Conservation (phyloP, 768 basidiomycete species). For the Punctularia strigosozonata region DNA sequence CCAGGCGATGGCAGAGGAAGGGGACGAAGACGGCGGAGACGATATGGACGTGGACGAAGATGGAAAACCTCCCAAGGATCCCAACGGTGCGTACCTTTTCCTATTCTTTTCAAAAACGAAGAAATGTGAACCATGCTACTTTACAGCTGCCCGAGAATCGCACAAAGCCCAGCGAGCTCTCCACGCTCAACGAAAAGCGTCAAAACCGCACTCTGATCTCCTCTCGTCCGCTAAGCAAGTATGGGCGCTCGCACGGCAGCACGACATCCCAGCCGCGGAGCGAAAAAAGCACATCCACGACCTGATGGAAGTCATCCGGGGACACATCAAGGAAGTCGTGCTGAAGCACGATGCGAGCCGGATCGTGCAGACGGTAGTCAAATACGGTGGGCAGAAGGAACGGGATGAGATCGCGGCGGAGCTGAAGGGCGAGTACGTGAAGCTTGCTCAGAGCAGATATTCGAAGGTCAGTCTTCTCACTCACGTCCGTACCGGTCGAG, state of each 20-base stretch:
- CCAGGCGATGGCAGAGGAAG: slow-evolving; percentile 21
- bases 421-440: slow-evolving; percentile 68
- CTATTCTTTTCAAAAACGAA: slow-evolving; percentile 2
- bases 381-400: slow-evolving; percentile 64
- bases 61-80: slow-evolving; percentile 28
- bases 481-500: background rate
- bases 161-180: slow-evolving; percentile 62
- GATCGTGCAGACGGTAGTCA: slow-evolving; percentile 74
- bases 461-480: slow-evolving; percentile 53
- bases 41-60: background rate
- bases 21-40: slow-evolving; percentile 1
- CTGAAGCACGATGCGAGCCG: slow-evolving; percentile 89
- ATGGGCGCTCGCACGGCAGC: slow-evolving; percentile 69
- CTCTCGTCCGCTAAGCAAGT: slow-evolving; percentile 62
- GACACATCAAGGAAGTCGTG: slow-evolving; percentile 75
- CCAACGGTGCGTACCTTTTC: slow-evolving; percentile 35
- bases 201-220: slow-evolving; percentile 66
- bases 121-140: slow-evolving; percentile 1
- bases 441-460: slow-evolving; percentile 78
- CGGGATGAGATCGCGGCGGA: slow-evolving; percentile 74
- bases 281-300: slow-evolving; percentile 63
- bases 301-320: slow-evolving; percentile 68
- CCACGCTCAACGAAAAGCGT: slow-evolving; percentile 57
- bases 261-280: slow-evolving; percentile 55
- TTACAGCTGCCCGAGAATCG: slow-evolving; percentile 49